Percentiles rank a stretch among this genome's conserved stretches.
These are phyloP conservation scores for Apiospora rasikravindrae DNA, from an alignment of 2,329 filamentous ascomycete genomes.

Conservation along the genomic window DNA sequence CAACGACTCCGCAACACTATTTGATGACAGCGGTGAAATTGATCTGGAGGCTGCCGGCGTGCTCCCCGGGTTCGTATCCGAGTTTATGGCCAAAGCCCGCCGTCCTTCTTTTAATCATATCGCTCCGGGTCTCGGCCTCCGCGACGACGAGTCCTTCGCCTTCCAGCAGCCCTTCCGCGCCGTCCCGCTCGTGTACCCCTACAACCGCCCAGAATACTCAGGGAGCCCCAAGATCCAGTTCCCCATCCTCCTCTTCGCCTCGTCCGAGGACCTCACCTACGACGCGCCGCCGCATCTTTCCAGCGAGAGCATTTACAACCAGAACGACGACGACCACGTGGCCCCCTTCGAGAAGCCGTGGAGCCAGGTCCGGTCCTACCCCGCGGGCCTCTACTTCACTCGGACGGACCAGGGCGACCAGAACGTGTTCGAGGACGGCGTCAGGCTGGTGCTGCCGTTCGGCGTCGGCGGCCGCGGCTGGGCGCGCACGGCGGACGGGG, in stretches of 20 bases:
- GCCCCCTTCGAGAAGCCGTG: not conserved
- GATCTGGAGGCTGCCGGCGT: not conserved
- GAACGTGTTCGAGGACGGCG: slow-evolving; percentile 15
- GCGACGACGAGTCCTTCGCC: not conserved
- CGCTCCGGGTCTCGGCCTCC: not conserved
- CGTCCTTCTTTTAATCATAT: not conserved
- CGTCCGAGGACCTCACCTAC: slow-evolving; percentile 2
- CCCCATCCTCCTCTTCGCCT: slow-evolving; percentile 16
- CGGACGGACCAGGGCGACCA: not conserved
- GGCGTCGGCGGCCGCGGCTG: not conserved
- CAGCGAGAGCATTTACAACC: not conserved
- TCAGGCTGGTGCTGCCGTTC: slow-evolving; percentile 1
- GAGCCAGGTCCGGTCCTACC: not conserved
- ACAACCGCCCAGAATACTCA: not conserved
- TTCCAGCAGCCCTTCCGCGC: not conserved
- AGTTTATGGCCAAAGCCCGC: slow-evolving; percentile 2
- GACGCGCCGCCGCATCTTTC: not conserved
- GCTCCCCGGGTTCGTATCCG: not conserved
- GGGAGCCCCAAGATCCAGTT: not conserved
- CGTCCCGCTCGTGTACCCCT: not conserved
- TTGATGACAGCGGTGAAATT: not conserved
- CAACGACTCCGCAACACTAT: not conserved
- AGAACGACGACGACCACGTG: not conserved
- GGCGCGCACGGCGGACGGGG: slow-evolving; percentile 17
- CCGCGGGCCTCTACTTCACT: slow-evolving; percentile 8